Base-by-base conservation (phyloP, 805 yeast species). In the Ogataea trehalophila region DNA sequence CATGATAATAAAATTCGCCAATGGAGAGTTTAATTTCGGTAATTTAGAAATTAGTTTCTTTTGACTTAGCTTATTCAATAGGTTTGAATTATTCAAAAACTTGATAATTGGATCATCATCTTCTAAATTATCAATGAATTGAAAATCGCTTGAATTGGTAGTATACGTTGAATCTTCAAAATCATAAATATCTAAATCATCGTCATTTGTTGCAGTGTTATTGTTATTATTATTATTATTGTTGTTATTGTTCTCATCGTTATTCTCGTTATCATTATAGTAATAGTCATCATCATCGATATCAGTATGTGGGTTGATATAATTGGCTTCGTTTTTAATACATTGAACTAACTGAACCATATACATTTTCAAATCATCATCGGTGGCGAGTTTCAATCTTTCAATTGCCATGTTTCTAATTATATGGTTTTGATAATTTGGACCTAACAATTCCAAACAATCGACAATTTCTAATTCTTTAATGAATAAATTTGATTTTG, bases 331-430 rank as follows among this genome's bases (percentile, higher is more conserved):
- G 62, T 88, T 88, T 57, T 87, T 85, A 35, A 92, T 76, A 0
- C 96, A 95, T 60, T 91, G 97, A 0, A 92, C 98, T 16, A 92
- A 71, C 65, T 94, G 99, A 46, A 92, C 74, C 53, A 94, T 69
- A 59, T 88, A 94, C 50, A 91, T 72, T 47, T 87, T 84, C 15
- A 94, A 64, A 53, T 92, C 97, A 11, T 78, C 83, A 56, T 88
- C 94, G 34, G 80, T 76, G 0, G 97, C 96, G 50, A 81, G 74
- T 46, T 80, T 77, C 41, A 92, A 69, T 48, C 97, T 69, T 54
- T 87, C 87, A 1, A 92, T 95, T 0, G 99, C 99, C 71, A 87
- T 87, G 6, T 87, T 79, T 41, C 97, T 71, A 14, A 92, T 88
- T 7, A 82, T 78, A 1, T 80, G 73, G 39, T 87, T 87, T 51